These are phyloP conservation scores for Candolleomyces efflorescens DNA, from an alignment of 768 basidiomycete genomes.

Conservation along the genomic window DNA sequence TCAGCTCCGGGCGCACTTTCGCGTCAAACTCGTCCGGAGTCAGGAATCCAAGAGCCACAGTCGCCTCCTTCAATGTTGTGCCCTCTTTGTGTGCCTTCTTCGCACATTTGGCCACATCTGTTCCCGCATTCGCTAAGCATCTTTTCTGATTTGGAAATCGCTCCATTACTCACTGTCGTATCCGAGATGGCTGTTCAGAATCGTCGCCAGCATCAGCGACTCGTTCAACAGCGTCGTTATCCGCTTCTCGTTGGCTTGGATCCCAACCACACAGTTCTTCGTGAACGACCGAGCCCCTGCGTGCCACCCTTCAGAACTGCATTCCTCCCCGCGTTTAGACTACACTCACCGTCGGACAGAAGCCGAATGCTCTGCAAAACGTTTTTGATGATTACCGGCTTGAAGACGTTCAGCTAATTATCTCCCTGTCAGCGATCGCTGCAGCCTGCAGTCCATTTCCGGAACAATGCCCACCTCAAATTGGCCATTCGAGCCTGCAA, in stretches of 20 bases:
- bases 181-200: conserved; percentile 92
- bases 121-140: conserved; percentile 11
- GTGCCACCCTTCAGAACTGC: conserved; percentile 9
- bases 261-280: conserved; percentile 94
- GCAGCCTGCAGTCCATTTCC: neutral
- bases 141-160: neutral
- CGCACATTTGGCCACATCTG: conserved; percentile 96
- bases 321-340: neutral
- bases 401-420: conserved; percentile 93
- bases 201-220: conserved; percentile 96
- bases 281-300: conserved; percentile 89
- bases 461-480: conserved; percentile 70
- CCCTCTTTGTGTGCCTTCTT: conserved; percentile 99
- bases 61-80: conserved; percentile 92
- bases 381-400: conserved; percentile 98
- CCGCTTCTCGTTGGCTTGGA: conserved; percentile 93
- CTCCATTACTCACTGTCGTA: conserved; percentile 79
- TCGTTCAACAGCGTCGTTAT: conserved; percentile 88
- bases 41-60: conserved; percentile 81
- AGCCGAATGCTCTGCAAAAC: conserved; percentile 94
- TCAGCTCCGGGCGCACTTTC: conserved; percentile 89
- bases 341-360: conserved; percentile 74
- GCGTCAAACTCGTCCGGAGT: conserved; percentile 90
- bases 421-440: conserved; percentile 7
- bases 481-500: conserved; percentile 93